A percentile compares a stretch with the other conserved stretches of the same genome.
Evolutionary conservation across 257 asterid species (phyloP).

Genomic region (Rehmannia glutinosa): DNA sequence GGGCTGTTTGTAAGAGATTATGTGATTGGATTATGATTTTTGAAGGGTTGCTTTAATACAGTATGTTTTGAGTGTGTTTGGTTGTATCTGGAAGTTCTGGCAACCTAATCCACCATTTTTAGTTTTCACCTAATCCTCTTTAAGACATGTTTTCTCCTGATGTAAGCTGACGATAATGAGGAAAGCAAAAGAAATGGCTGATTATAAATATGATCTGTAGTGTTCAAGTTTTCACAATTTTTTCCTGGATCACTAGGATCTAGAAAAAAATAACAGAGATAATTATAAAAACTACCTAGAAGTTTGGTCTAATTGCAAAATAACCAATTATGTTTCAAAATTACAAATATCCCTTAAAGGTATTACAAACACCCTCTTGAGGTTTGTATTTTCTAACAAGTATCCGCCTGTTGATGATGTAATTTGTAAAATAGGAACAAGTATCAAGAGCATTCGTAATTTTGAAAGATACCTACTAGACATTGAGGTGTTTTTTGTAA

Average conservation of each 20-base stretch:
- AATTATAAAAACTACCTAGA: too few species aligned
- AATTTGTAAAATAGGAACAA: too few species aligned
- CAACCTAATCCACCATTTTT: conserved; percentile 51
- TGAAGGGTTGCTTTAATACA: conserved; percentile 27
- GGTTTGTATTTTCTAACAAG: not conserved
- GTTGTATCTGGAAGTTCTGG: conserved; percentile 29
- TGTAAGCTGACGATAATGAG: not conserved
- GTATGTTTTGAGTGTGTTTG: conserved; percentile 36
- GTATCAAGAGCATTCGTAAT: not conserved
- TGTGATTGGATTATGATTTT: conserved; percentile 11
- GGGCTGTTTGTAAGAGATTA: not conserved
- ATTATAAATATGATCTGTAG: not conserved
- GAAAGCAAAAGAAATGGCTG: not conserved
- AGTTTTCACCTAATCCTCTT: conserved; percentile 29
- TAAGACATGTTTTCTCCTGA: not conserved
- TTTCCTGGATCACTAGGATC: not conserved
- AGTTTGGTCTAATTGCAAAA: not conserved
- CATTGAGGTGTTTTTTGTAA: not conserved
- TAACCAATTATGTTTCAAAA: not conserved
- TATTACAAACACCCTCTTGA: not conserved
- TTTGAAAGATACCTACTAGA: not conserved
- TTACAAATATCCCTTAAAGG: not conserved
- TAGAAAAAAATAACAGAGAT: not conserved
- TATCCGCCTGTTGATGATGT: not conserved
- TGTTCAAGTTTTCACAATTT: not conserved